Evolutionary conservation across 352 stramenopile species (phyloP), one percentile per base, ranked within the genome.

Genomic region (Globisporangium takayamanum): DNA sequence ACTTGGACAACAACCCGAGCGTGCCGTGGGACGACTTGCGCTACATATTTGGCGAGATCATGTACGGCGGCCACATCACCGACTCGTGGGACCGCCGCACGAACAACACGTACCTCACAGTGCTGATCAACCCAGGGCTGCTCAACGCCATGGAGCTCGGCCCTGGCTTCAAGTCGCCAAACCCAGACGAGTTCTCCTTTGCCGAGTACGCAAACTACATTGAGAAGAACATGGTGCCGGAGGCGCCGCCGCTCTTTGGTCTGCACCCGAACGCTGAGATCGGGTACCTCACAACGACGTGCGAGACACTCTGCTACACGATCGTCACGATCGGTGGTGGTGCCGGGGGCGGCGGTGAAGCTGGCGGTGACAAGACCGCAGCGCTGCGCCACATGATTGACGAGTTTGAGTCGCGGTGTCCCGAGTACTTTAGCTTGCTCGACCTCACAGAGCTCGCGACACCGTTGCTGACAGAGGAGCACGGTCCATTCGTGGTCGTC

Each of bases 31-130:
- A 98, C 69, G 95, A 98, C 73, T 63, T 98, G 6, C 87, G 95
- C 15, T 98, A 98, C 66, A 88, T 98, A 47, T 98, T 98, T 66
- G 94, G 94, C 33, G 93, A 98, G 70, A 98, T 98, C 73, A 98
- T 98, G 94, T 98, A 98, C 72, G 94, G 94, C 37, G 94, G 94
- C 11, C 93, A 98, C 64, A 98, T 98, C 59, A 98, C 94, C 12
- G 93, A 98, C 60, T 88, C 93, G 11, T 98, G 94, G 94, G 94
- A 98, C 71, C 88, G 93, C 33, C 86, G 94, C 51, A 97, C 92
- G n/a, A 96, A 96, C 75, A 98, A 98, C 65, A 97, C 91, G 47
- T 98, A 98, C 64, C 66, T 98, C 52, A 70, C 74, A 15, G 87
- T 97, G 60, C 71, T 97, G 16, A 87, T 98, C 53, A 90, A 97